These are phyloP conservation scores for Fusarium miscanthi DNA, from an alignment of 2,329 filamentous ascomycete genomes.

Conservation along the genomic window DNA sequence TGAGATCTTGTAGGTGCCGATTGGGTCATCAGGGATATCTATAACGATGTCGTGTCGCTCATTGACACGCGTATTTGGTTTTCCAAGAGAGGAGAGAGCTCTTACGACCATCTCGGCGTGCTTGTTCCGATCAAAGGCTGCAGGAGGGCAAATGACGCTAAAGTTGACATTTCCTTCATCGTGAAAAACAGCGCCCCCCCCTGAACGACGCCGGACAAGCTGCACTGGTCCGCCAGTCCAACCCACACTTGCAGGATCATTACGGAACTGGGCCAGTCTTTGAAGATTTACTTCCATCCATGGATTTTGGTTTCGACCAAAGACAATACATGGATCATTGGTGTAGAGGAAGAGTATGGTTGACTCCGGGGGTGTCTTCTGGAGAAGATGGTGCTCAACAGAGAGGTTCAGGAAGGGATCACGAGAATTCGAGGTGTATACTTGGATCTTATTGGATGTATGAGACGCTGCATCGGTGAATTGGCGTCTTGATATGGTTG, in stretches of 20 bases:
- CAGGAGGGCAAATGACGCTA: conserved; percentile 85
- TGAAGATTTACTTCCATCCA: conserved; percentile 89
- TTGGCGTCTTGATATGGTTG: conserved; percentile 38
- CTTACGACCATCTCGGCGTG: conserved; percentile 94
- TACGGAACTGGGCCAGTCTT: conserved; percentile 57
- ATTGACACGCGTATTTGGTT: conserved; percentile 78
- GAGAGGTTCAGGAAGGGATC: conserved; percentile 93
- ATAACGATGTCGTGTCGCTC: conserved; percentile 93
- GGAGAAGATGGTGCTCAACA: conserved; percentile 89
- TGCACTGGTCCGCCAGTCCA: conserved; percentile 52
- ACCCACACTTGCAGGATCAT: conserved; percentile 35
- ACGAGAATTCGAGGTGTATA: conserved; percentile 75
- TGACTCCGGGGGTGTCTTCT: conserved; percentile 76
- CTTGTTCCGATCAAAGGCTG: conserved; percentile 81
- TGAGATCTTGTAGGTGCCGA: conserved; percentile 78
- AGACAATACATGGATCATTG: conserved; percentile 87
- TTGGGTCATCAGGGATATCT: conserved; percentile 51
- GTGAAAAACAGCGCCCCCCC: conserved; percentile 94
- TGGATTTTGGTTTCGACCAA: conserved; percentile 97
- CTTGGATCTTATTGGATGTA: conserved; percentile 65
- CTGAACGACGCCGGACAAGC: conserved; percentile 85
- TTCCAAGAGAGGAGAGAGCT: conserved; percentile 73
- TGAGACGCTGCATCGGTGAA: conserved; percentile 55
- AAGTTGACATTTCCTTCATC: conserved; percentile 95
- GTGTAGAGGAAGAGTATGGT: conserved; percentile 87